Base-by-base conservation (phyloP, 257 asterid genomes). In the Solanum verrucosum region DNA sequence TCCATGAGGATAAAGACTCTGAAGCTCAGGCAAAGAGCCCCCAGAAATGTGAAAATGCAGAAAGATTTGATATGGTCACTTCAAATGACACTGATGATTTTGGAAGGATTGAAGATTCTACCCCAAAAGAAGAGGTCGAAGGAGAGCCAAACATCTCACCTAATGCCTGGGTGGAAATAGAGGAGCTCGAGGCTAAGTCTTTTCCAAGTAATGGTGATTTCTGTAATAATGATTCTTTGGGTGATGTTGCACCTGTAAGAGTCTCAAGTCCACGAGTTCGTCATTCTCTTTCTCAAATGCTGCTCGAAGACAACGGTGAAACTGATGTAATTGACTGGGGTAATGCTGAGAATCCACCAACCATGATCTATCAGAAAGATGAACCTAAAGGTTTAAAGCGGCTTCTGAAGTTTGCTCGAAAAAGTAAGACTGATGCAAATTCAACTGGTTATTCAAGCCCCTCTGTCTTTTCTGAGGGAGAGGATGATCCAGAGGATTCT, bases 221-320 rank as follows among this genome's bases (percentile, higher is more conserved):
- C 65, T 42, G 65, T 44, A 42, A 83, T 82, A 91, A 88, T 52
- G 91, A 86, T 73, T 92, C 96, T 75, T 88, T 93, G 21, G 89
- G 85, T 74, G 81, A 86, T 87, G 88, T 91, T 85, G 91, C 90
- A n/a, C 95, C 95, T 29, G 92, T 88, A 75, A 92, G 89, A 82
- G 90, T 85, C 34, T 90, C 98, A 63, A 97, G 96, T 89, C 95
- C 99, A 88, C 95, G 98, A 73, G 95, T 95, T 85, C 98, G 96
- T 65, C 98, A 97, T 88, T 95, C 99, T 84, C 94, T 96, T 33
- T 97, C 99, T 68, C 99, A 97, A 90, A 96, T 97, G 99, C 95
- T 97, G 90, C 98, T 95, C 70, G 94, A 97, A 88, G 99, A 97
- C 93, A 95, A 91, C 89, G 92, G 94, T 75, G 99, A 96, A 91